Conservation (phyloP, 1,284 basidiomycete species). For the Ceratobasidium sp. region DNA sequence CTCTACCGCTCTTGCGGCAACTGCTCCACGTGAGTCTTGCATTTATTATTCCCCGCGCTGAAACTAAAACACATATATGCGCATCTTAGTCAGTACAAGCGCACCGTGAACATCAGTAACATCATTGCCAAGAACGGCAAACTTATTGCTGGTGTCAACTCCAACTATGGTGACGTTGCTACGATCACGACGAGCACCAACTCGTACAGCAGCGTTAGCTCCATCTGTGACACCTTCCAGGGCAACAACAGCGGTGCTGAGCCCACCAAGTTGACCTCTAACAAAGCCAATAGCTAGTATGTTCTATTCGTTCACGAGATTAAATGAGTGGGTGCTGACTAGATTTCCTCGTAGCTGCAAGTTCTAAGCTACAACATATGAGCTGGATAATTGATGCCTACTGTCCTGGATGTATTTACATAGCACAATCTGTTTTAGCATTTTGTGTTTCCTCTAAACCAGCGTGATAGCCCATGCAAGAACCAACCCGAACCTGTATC, state of each 20-base stretch:
- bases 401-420: too few species aligned
- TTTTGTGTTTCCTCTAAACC: too few species aligned
- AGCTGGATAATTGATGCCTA: too few species aligned
- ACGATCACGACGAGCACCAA: conserved; percentile 47
- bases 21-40: conserved; percentile 30
- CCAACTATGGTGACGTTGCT: conserved; percentile 47
- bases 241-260: conserved; percentile 33
- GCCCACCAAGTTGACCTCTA: conserved; percentile 27
- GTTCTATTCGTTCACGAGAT: too few species aligned
- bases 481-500: too few species aligned
- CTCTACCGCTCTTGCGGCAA: conserved; percentile 47
- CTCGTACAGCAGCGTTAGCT: conserved; percentile 2
- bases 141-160: conserved; percentile 13
- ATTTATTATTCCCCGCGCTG: neutral
- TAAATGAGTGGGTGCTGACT: too few species aligned
- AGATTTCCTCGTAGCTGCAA: too few species aligned
- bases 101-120: conserved; percentile 47
- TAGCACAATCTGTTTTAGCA: too few species aligned
- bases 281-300: conserved; percentile 23
- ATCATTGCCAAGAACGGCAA: conserved; percentile 14
- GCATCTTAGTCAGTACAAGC: conserved; percentile 50
- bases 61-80: too few species aligned
- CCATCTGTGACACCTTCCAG: conserved; percentile 39
- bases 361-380: too few species aligned
- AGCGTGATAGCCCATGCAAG: too few species aligned